Conservation (phyloP, 371 early-diverging fungal genomes). For the Basidiobolus meristosporus region DNA sequence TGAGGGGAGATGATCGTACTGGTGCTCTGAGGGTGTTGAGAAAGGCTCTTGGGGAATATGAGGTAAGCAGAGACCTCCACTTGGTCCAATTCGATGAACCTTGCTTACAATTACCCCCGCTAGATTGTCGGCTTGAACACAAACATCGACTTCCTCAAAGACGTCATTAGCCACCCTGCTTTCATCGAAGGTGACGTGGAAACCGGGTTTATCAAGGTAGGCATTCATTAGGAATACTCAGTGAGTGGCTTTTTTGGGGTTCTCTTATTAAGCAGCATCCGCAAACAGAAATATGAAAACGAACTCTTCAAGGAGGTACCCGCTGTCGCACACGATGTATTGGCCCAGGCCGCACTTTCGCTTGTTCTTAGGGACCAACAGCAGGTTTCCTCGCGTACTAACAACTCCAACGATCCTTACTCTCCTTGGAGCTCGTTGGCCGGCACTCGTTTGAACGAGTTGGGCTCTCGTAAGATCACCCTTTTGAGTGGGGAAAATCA, state of each 20-base stretch:
- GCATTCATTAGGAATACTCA: no score
- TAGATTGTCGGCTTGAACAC: slow-evolving; percentile 81
- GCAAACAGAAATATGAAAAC: slow-evolving; percentile 36
- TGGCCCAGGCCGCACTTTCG: slow-evolving; percentile 56
- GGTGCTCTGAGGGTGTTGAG: slow-evolving; percentile 66
- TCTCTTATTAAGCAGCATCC: no score
- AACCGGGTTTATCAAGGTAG: slow-evolving; percentile 75
- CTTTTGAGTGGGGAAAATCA: slow-evolving; percentile 11
- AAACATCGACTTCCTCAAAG: slow-evolving; percentile 78
- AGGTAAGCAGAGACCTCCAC: not conserved
- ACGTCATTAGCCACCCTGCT: slow-evolving; percentile 55
- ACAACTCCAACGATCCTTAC: slow-evolving; percentile 10
- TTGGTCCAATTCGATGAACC: not conserved
- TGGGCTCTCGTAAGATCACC: slow-evolving; percentile 15
- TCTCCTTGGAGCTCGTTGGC: slow-evolving; percentile 35
- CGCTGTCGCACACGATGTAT: slow-evolving; percentile 23
- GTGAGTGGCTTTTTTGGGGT: no score
- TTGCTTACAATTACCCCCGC: slow-evolving; percentile 7
- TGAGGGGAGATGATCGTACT: slow-evolving; percentile 63
- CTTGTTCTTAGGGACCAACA: slow-evolving; percentile 22
- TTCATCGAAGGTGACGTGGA: slow-evolving; percentile 81
- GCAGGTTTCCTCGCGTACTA: not conserved
- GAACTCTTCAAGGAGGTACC: slow-evolving; percentile 35
- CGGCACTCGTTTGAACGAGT: slow-evolving; percentile 29
- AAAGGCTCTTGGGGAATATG: slow-evolving; percentile 63